phyloP scores from a whole-genome alignment of 1,284 basidiomycete genomes.

The Xerocomus minutiporus region DNA sequence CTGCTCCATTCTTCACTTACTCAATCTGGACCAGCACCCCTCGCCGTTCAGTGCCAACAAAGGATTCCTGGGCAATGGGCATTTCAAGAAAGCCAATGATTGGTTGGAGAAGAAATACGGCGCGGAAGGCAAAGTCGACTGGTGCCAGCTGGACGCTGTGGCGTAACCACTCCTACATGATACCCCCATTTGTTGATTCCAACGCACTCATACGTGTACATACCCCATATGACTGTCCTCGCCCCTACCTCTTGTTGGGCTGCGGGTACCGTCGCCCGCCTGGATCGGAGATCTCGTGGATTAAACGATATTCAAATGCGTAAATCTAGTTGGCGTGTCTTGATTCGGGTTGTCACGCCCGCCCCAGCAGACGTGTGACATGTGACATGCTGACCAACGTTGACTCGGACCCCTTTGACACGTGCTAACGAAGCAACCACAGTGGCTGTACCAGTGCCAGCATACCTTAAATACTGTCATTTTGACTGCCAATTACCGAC shows the following conservation, averaged over 20 bases:
- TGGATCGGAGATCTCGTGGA: conserved; percentile 26
- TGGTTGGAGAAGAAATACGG: conserved; percentile 80
- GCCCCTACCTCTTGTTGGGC: conserved; percentile 16
- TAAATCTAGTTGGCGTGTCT: conserved; percentile 14
- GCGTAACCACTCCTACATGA: conserved; percentile 17
- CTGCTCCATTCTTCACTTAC: conserved; percentile 21
- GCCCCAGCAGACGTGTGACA: conserved; percentile 8
- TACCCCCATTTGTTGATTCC: conserved; percentile 30
- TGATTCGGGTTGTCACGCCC: conserved; percentile 9
- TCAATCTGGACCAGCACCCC: conserved; percentile 56
- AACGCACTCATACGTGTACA: conserved; percentile 16
- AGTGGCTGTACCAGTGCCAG: conserved; percentile 29
- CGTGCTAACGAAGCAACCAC: conserved; percentile 14
- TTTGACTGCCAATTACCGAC: conserved; percentile 25
- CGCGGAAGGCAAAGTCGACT: conserved; percentile 65
- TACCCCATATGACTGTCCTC: conserved; percentile 15
- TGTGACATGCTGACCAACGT: neutral
- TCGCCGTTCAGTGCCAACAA: conserved; percentile 76
- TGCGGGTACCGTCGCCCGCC: conserved; percentile 9
- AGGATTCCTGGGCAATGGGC: conserved; percentile 89
- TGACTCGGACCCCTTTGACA: conserved; percentile 17
- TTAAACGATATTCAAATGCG: conserved; percentile 28
- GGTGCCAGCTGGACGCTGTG: conserved; percentile 51
- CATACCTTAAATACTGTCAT: conserved; percentile 30
- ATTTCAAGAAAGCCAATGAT: conserved; percentile 83